Percentiles rank a stretch among this genome's conserved stretches.
Conservation (phyloP, 148 eudicot genomes). For the Cornus florida region DNA sequence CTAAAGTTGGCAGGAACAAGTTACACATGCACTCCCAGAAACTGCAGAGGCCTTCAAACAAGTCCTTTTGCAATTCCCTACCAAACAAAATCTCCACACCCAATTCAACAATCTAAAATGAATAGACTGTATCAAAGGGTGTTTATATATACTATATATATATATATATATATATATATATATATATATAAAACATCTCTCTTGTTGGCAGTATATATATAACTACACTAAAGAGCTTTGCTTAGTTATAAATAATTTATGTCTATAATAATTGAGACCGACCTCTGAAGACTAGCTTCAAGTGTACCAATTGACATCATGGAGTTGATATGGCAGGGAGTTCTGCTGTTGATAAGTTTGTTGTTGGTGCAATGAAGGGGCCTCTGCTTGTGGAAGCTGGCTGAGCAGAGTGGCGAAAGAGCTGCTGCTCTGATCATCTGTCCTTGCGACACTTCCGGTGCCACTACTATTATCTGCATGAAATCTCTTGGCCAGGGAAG, state of each 20-base stretch:
- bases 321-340: conserved; percentile 17
- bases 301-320: conserved; percentile 47
- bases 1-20: not conserved
- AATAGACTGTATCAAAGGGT: not conserved
- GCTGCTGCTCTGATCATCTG: conserved; percentile 7
- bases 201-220: not conserved
- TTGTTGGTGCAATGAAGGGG: conserved; percentile 24
- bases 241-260: not conserved
- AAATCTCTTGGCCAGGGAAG: conserved; percentile 1
- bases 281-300: conserved; percentile 10
- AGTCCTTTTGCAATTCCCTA: not conserved
- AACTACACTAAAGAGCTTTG: not conserved
- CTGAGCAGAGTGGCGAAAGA: conserved; percentile 29
- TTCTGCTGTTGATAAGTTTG: conserved; percentile 33
- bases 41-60: not conserved
- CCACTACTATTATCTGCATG: not conserved
- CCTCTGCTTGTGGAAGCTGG: conserved; percentile 24
- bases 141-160: not conserved
- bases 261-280: not conserved
- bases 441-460: not conserved
- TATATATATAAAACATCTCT: not conserved
- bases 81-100: conserved; percentile 14
- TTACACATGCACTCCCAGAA: not conserved
- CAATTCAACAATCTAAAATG: conserved; percentile 1
- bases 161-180: not conserved